Base-by-base conservation (phyloP, 1,139 yeast genomes). In the Protomyces inundatus region DNA sequence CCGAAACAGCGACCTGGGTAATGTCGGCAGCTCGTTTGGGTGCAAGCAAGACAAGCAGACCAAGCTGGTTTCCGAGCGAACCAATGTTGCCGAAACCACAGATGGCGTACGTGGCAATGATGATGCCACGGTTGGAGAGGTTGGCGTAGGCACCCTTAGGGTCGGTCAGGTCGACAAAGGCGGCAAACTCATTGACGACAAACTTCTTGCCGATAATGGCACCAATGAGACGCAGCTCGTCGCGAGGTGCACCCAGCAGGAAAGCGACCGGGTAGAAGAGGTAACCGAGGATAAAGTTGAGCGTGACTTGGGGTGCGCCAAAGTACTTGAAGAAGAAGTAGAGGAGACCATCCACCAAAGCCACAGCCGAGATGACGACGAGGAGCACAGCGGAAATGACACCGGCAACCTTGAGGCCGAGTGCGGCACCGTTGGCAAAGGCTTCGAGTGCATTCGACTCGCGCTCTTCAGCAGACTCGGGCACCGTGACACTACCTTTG, bases 1-100 rank as follows among this genome's bases (percentile, higher is more conserved):
- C 80, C 48, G 84, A 80, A 53, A 80, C 67, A 62, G 84, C 81
- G 66, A 81, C 73, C 42, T 75, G 67, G 5, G 87, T 77, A 66
- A 84, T 79, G 63, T 82, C 84, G 64, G 77, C 81, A 52, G 82
- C 76, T 66, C 81, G 76, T 48, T 77, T 76, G 58, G 85, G 85
- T 55, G 86, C 84, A 69, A 84, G 75, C 64, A 84, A 80, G 68
- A 83, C 81, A 68, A 84, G 78, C 37, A 84, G 87, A 71, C 87
- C 87, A 70, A 84, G 76, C 67, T 84, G 84, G 65, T 84, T 83
- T 71, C 87, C 88, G 69, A 84, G 77, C 3, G 86, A 82, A 42
- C 88, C 88, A 66, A 84, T 76, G 74, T 84, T 84, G 53, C 87
- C 82, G 73, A 84, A 84, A 1, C 88, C 87, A 77, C 87, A 84